Conservation (phyloP, 257 asterid species). For the Rehmannia glutinosa region DNA sequence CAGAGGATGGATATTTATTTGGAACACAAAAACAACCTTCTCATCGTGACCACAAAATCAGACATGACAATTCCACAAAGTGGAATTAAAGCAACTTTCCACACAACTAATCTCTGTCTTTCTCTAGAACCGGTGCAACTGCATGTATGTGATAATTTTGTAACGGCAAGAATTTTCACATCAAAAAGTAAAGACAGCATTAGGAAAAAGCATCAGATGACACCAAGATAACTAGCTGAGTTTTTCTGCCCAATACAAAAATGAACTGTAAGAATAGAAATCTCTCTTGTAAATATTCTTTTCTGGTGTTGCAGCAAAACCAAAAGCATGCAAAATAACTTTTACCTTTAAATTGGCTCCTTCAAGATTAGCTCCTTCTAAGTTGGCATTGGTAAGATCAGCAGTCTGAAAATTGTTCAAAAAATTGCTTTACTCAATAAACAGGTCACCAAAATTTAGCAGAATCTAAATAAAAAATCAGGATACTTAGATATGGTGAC, state of each 20-base stretch:
- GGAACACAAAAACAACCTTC: no score
- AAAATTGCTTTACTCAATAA: conserved; percentile 11
- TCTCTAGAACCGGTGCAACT: no score
- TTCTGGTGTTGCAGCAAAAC: background rate
- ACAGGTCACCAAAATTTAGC: background rate
- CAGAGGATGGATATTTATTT: background rate
- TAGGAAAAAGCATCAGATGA: background rate
- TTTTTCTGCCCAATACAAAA: background rate
- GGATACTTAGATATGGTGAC: background rate
- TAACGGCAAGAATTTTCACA: background rate
- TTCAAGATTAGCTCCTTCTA: conserved; percentile 96
- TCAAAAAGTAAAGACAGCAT: background rate
- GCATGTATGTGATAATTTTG: background rate
- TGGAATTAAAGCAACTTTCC: no score
- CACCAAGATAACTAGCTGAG: conserved; percentile 5
- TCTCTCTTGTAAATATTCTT: background rate
- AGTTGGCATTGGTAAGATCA: conserved; percentile 97
- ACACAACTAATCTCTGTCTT: no score
- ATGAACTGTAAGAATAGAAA: background rate
- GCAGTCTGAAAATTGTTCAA: conserved; percentile 57
- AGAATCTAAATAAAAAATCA: background rate
- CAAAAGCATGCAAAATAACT: conserved; percentile 3
- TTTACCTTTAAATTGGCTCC: conserved; percentile 95
- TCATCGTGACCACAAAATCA: no score
- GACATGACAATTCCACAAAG: no score